phyloP scores from a whole-genome alignment of 2,329 filamentous ascomycete species.

The Myriosclerotinia curreyana region DNA sequence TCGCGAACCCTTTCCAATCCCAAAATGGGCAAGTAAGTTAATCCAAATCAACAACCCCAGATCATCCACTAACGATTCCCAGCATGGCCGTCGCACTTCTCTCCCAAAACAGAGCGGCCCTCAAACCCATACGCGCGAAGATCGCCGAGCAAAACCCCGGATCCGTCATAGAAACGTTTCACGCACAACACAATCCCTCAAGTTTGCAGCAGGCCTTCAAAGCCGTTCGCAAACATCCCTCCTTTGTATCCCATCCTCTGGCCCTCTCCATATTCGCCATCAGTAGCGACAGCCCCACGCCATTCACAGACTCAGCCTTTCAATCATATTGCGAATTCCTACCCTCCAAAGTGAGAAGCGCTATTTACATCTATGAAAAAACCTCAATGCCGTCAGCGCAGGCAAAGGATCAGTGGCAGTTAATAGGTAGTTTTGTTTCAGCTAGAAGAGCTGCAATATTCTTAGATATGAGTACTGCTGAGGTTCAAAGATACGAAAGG shows the following conservation, averaged over 20 bases:
- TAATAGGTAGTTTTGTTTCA: neutral
- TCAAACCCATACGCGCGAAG: no score
- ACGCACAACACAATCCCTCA: conserved; percentile 48
- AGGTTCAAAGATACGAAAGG: neutral
- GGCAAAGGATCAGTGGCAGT: neutral
- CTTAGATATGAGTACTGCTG: neutral
- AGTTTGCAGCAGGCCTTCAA: conserved; percentile 49
- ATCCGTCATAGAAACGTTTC: conserved; percentile 50
- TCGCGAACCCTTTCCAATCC: no score
- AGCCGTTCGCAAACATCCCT: conserved; percentile 48
- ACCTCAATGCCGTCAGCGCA: neutral
- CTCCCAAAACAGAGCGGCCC: no score
- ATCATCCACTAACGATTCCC: no score
- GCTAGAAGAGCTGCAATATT: neutral
- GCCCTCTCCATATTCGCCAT: conserved; percentile 52
- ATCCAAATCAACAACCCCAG: no score
- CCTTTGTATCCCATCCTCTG: conserved; percentile 50
- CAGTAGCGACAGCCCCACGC: conserved; percentile 53
- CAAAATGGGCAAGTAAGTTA: no score
- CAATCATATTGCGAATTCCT: conserved; percentile 49
- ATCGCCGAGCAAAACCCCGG: conserved; percentile 39
- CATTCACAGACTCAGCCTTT: conserved; percentile 53
- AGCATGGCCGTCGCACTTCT: no score
- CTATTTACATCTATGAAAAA: neutral
- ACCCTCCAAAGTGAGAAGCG: conserved; percentile 40